Evolutionary conservation across 2,329 filamentous ascomycete species (phyloP), one percentile per base, ranked within the genome.

Genomic region (Ceratocystiopsis brevicomis): DNA sequence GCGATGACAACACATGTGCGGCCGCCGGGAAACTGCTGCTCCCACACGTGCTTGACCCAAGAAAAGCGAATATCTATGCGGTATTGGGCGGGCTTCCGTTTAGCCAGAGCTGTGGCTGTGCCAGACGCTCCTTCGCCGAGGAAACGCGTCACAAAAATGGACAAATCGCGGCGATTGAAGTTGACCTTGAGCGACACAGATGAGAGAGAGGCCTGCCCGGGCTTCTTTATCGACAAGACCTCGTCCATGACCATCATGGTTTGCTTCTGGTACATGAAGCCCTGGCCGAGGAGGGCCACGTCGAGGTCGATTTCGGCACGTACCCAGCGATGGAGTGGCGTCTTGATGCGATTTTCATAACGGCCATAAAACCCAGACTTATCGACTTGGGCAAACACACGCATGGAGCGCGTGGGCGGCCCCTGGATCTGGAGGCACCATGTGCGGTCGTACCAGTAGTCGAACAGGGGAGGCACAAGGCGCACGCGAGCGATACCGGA

Each of bases 211-310:
- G 25, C 6, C 8, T 6, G 25, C 5, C 25, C 25, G 25, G 25
- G 10, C 25, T 30, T 11, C 25, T 11, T 30, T 30, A 9, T 30
- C 6, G 25, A 6, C 2, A 9, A 2, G 10, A 63, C 50, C 4
- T 62, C 67, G 42, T 68, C 68, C 66, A 82, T 71, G 10, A 65
- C 57, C 54, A 77, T 69, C 66, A 86, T 74, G 0, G 63, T 61
- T 3, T 59, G 61, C 5, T 70, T 65, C 1, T 65, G 58, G 1
- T 67, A 51, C 59, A 75, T 65, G 37, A 74, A 62, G 0, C 82
- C 81, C 50, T 86, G 79, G 16, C 74, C 67, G 2, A 86, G 52
- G 0, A 59, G 61, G 1, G 54, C 51, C 3, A 69, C 61, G 1
- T 56, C 52, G 2, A 76, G 48, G 15, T 53, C 61, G 56, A 70